Conservation (phyloP, 768 basidiomycete genomes). For the Candolleomyces efflorescens region DNA sequence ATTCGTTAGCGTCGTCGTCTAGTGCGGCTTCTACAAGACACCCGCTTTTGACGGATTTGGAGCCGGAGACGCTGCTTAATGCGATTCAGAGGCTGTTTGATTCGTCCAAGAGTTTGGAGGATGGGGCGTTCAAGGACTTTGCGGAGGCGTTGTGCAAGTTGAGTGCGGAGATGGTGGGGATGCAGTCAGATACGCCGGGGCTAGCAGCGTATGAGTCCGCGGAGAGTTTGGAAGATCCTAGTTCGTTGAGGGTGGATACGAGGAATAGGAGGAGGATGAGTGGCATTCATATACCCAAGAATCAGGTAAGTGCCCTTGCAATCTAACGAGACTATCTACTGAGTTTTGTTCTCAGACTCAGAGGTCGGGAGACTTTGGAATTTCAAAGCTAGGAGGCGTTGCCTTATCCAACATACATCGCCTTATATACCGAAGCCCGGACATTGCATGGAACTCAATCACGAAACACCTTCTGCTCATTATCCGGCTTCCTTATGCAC, state of each 20-base stretch:
- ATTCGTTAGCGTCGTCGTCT: conserved; percentile 13
- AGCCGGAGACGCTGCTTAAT: conserved; percentile 66
- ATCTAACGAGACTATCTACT: background rate
- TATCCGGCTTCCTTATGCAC: conserved; percentile 64
- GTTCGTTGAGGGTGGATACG: conserved; percentile 27
- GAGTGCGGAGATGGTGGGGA: conserved; percentile 89
- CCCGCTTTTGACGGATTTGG: conserved; percentile 66
- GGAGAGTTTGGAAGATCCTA: conserved; percentile 38
- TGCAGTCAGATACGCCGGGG: conserved; percentile 59
- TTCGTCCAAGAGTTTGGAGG: conserved; percentile 77
- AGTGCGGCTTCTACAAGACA: conserved; percentile 40
- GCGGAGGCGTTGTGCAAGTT: conserved; percentile 73
- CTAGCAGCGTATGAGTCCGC: conserved; percentile 23
- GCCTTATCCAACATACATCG: conserved; percentile 82
- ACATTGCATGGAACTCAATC: conserved; percentile 80
- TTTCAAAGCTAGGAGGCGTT: conserved; percentile 78
- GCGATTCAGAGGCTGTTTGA: conserved; percentile 86
- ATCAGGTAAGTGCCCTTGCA: conserved; percentile 49
- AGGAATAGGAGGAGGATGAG: conserved; percentile 72
- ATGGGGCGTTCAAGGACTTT: conserved; percentile 78
- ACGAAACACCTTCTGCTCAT: conserved; percentile 79
- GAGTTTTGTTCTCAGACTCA: conserved; percentile 23
- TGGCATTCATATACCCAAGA: conserved; percentile 81
- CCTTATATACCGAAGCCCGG: conserved; percentile 76
- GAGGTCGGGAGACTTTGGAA: conserved; percentile 94